Base-by-base conservation (phyloP, 164 flowering plant genomes). In the Protea cynaroides region DNA sequence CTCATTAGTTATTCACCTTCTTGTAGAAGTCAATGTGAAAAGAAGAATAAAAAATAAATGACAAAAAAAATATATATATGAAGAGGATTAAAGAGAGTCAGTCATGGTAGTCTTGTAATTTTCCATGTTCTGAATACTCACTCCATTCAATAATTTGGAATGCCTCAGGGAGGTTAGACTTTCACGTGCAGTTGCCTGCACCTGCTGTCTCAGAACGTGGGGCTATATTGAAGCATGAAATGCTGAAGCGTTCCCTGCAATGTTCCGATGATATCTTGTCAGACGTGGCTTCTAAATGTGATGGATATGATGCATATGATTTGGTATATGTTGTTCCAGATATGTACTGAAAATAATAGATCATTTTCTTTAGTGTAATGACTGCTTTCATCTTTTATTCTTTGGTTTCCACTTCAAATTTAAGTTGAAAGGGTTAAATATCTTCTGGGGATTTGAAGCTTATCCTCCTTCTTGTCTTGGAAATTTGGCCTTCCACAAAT, bases 231-330 rank as follows among this genome's bases (percentile, higher is more conserved):
- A 89, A 80, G 68, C 86, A 88, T 83, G 97, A 91, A 75, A 73
- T 94, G 25, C 74, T 82, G 59, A 94, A 84, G 63, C 99, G 97
- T 59, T 81, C 78, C 29, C 70, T 89, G 54, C 72, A 79, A 25
- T 89, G 92, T 72, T 72, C 88, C 50, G 96, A 89, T 50, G 90
- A 83, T 13, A 75, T 82, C 61, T 69, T 91, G 75, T 61, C 59
- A 18, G 92, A 88, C 52, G 74, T 89, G 51, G 96, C 97, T 58
- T 78, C 92, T 13, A 89, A 81, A 68, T 91, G 97, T 78, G 99
- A 94, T 71, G 97, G 97, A 68, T 94, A 89, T 81, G 96, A 91
- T 81, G 93, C 96, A 56, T 91, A 94, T 81, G 99, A 94, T 81
- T 79, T 94, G 89, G 98, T 92, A 88, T 61, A 58, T 46, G 18